Base-by-base conservation (phyloP, 495 filamentous ascomycete genomes). In the Penicillium tannophilum region DNA sequence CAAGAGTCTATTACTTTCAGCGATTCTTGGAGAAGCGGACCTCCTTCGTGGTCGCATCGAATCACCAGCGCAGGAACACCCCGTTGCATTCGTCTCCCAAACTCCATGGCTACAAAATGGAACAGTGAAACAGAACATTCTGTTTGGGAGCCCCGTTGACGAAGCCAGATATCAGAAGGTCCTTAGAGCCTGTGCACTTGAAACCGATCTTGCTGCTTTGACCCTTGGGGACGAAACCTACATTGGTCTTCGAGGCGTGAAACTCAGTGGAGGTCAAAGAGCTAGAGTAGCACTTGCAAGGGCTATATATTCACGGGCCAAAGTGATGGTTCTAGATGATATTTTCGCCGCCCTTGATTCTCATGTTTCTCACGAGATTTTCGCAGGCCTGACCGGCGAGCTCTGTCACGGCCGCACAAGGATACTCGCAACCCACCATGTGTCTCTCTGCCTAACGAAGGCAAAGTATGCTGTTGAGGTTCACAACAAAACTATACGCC, bases 291-390 rank as follows among this genome's bases (percentile, higher is more conserved):
- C 31, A 0, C 10, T 58, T 16, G 55, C 45, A 3, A 30, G 55
- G 1, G 55, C 55, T 6, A 8, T 58, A 3, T 58, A 58, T 35
- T 14, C 35, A 1, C 23, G 23, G 20, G 36, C 55, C 2, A 19
- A 35, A 7, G 28, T 58, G 7, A 0, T 58, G 19, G 19, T 58
- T 0, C 20, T 58, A 20, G 55, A 58, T 24, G 55, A 58, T 52
- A 48, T 48, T 11, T 33, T 56, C 44, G 24, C 33, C 6, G 46
- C 46, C 2, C 26, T 49, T 30, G 46, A 49, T 19, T 14, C 24
- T 31, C 26, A 49, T 31, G 20, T 31, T 8, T 19, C 20, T 24
- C 24, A 16, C 5, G 26, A 28, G 3, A 9, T 49, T 8, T 31
- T n/a, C 14, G n/a, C 14, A 16, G 24, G 14, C 1, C 12, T 49